Evolutionary conservation across 768 basidiomycete genomes (phyloP).

Genomic region (Mycena galericulata): DNA sequence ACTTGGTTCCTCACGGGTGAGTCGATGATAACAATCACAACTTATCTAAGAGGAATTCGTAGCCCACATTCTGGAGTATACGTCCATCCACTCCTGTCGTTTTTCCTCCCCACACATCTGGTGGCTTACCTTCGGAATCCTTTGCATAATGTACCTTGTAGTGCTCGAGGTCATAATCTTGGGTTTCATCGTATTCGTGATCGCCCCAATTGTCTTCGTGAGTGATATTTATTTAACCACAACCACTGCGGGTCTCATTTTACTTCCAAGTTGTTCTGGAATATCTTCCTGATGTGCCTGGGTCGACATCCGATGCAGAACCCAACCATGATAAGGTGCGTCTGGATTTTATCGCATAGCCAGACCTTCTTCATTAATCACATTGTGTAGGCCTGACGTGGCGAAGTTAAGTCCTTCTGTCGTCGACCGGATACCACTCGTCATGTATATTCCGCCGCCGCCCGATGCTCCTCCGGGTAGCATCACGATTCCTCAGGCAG

Average conservation of each 20-base stretch:
- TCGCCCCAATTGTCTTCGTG: slow-evolving; percentile 85
- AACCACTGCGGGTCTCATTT: no score
- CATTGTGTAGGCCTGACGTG: slow-evolving; percentile 67
- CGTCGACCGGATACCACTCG: slow-evolving; percentile 85
- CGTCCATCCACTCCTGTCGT: slow-evolving; percentile 80
- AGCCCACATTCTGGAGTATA: slow-evolving; percentile 84
- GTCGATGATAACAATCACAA: background rate
- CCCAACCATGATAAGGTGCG: slow-evolving; percentile 67
- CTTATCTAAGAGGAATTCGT: background rate
- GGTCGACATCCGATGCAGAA: slow-evolving; percentile 86
- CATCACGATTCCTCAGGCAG: slow-evolving; percentile 58
- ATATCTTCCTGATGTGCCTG: slow-evolving; percentile 80
- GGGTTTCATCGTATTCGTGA: slow-evolving; percentile 80
- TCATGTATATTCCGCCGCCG: slow-evolving; percentile 87
- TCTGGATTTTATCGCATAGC: background rate
- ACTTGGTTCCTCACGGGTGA: slow-evolving; percentile 78
- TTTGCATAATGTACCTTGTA: slow-evolving; percentile 79
- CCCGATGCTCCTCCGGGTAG: slow-evolving; percentile 58
- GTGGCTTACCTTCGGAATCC: slow-evolving; percentile 87
- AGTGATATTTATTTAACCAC: slow-evolving; percentile 42
- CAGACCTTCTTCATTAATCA: background rate
- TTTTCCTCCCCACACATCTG: slow-evolving; percentile 82
- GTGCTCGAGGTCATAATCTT: slow-evolving; percentile 78
- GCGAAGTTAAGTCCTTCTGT: slow-evolving; percentile 77
- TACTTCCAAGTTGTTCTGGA: slow-evolving; percentile 77